Evolutionary conservation across 306 rosid species (phyloP).

Genomic region (Citrullus amarus): DNA sequence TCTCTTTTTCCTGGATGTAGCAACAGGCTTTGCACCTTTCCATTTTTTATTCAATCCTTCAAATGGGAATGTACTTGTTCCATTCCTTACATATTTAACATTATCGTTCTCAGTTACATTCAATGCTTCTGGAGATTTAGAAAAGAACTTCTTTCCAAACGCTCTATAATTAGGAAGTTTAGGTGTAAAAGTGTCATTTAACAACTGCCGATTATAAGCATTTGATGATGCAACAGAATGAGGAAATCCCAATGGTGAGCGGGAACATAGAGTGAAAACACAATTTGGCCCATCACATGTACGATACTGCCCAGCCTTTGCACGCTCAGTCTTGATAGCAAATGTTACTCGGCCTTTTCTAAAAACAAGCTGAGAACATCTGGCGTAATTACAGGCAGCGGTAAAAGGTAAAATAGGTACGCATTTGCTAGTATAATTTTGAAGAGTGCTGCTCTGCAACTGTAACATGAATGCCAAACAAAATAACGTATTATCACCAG

Average conservation of each 20-base stretch:
- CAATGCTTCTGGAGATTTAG: conserved; percentile 17
- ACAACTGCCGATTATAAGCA: conserved; percentile 14
- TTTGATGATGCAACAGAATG: conserved; percentile 16
- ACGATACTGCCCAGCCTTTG: conserved; percentile 12
- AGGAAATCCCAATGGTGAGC: conserved; percentile 5
- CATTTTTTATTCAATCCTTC: conserved; percentile 7
- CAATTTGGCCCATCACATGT: conserved; percentile 11
- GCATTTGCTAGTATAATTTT: conserved; percentile 15
- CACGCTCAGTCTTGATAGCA: conserved; percentile 9
- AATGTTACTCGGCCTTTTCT: conserved; percentile 17
- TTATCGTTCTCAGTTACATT: conserved; percentile 13
- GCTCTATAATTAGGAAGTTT: conserved; percentile 18
- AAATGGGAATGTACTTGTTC: not conserved
- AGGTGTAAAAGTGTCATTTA: conserved; percentile 12
- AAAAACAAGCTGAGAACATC: conserved; percentile 23
- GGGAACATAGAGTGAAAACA: conserved; percentile 6
- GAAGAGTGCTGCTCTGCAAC: conserved; percentile 47
- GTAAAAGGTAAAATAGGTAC: conserved; percentile 17
- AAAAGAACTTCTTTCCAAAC: conserved; percentile 32
- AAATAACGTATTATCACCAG: not conserved
- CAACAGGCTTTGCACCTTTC: conserved; percentile 27
- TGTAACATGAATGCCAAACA: conserved; percentile 17
- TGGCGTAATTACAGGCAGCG: conserved; percentile 15
- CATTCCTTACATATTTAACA: conserved; percentile 7
- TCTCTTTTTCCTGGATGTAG: conserved; percentile 19